A percentile compares a stretch with the other conserved stretches of the same genome.
phyloP scores from a whole-genome alignment of 2,329 filamentous ascomycete genomes.

The Penicillium sp. region DNA sequence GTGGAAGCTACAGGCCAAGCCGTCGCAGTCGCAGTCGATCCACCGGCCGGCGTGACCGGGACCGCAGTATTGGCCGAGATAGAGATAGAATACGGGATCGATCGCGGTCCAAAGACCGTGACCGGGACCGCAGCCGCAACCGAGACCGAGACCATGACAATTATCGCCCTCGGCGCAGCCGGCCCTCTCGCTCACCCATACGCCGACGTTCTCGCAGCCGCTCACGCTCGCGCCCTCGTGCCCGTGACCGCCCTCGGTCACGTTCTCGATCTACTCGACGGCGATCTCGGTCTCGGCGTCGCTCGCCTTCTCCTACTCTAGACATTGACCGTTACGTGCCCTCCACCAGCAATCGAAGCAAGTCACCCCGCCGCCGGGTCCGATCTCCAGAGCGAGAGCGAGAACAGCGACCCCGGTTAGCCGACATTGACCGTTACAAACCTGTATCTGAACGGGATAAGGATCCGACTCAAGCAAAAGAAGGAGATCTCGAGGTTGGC shows the following conservation, averaged over 20 bases:
- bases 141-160: constrained; percentile 25
- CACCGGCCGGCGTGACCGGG: constrained; percentile 25
- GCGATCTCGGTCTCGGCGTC: constrained; percentile 35
- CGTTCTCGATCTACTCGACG: constrained; percentile 23
- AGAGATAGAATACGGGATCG: constrained; percentile 16
- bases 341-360: constrained; percentile 40
- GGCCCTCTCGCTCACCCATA: constrained; percentile 26
- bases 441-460: constrained; percentile 37
- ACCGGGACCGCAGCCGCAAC: constrained; percentile 25
- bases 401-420: constrained; percentile 32
- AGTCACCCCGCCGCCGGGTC: constrained; percentile 40
- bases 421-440: constrained; percentile 47
- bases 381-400: constrained; percentile 38
- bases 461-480: constrained; percentile 24
- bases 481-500: constrained; percentile 5
- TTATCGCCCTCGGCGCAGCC: constrained; percentile 26
- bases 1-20: constrained; percentile 34
- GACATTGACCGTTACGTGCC: constrained; percentile 48
- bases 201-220: constrained; percentile 15
- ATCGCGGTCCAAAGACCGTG: constrained; percentile 21
- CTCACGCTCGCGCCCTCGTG: constrained; percentile 16
- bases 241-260: constrained; percentile 14
- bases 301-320: constrained; percentile 33
- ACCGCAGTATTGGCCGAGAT: constrained; percentile 22
- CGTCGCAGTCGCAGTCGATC: constrained; percentile 39